Conservation (phyloP, 164 flowering plant species). For the Amborella trichopoda region DNA sequence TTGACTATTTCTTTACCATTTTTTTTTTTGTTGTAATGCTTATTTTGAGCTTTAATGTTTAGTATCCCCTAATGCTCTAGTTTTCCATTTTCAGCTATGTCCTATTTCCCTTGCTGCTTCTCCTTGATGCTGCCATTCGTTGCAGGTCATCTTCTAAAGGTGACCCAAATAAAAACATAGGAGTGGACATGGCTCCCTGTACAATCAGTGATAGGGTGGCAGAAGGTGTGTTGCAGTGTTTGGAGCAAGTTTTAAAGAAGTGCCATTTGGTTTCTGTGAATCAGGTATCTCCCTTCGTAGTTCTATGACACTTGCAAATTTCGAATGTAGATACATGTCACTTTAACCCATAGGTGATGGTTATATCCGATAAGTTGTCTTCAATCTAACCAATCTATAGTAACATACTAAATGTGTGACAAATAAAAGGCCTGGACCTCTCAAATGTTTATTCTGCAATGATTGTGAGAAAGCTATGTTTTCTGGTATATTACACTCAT, state of each 20-base stretch:
- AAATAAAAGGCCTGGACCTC: no score
- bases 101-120: conserved; percentile 76
- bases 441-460: no score
- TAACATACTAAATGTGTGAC: no score
- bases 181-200: conserved; percentile 8
- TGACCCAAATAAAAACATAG: conserved; percentile 13
- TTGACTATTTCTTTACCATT: not conserved
- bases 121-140: conserved; percentile 72
- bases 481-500: no score
- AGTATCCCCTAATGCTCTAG: not conserved
- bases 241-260: conserved; percentile 69
- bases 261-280: conserved; percentile 53
- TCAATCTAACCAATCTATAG: no score
- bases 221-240: conserved; percentile 61
- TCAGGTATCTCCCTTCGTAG: conserved; percentile 66
- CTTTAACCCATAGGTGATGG: no score
- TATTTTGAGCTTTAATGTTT: not conserved
- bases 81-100: conserved; percentile 35
- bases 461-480: no score
- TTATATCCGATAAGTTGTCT: no score
- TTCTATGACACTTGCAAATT: no score
- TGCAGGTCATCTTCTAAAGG: conserved; percentile 53
- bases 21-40: not conserved
- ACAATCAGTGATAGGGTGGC: conserved; percentile 62
- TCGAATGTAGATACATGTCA: no score